phyloP scores from a whole-genome alignment of 2,329 filamentous ascomycete genomes.

The Plectosphaerella cucumerina region DNA sequence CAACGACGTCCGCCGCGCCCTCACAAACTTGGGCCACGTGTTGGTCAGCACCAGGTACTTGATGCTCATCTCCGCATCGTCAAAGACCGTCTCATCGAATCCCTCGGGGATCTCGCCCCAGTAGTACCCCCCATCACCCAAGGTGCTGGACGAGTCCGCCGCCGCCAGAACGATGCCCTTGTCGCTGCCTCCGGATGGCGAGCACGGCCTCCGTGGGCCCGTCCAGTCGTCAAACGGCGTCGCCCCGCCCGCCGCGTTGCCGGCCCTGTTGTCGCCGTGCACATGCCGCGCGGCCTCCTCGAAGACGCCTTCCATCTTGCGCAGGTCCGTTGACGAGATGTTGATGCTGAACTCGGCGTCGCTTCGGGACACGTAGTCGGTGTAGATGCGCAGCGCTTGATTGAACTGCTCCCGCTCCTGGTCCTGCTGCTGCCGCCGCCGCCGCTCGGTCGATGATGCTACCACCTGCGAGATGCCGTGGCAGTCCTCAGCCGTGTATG shows the following conservation, averaged over 20 bases:
- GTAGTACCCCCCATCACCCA: slow-evolving; percentile 21
- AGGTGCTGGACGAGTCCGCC: not conserved
- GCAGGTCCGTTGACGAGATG: slow-evolving; percentile 38
- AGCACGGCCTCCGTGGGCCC: not conserved
- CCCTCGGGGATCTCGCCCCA: slow-evolving; percentile 38
- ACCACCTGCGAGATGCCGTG: not conserved
- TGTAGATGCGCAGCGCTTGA: slow-evolving; percentile 43
- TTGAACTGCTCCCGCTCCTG: slow-evolving; percentile 44
- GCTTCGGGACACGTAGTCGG: slow-evolving; percentile 38
- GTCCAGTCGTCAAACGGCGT: slow-evolving; percentile 13
- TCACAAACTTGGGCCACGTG: slow-evolving; percentile 59
- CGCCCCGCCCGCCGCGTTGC: slow-evolving; percentile 14
- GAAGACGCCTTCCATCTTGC: slow-evolving; percentile 37
- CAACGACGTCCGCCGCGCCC: slow-evolving; percentile 10
- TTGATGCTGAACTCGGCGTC: slow-evolving; percentile 49
- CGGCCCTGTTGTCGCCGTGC: slow-evolving; percentile 13
- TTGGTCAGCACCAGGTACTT: slow-evolving; percentile 66
- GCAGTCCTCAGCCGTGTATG: not conserved
- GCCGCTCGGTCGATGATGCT: slow-evolving; percentile 1
- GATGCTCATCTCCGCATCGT: slow-evolving; percentile 54
- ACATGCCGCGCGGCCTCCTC: slow-evolving; percentile 31
- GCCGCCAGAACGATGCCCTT: not conserved
- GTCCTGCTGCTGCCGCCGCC: slow-evolving; percentile 15
- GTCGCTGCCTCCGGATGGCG: slow-evolving; percentile 1
- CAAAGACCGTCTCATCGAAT: slow-evolving; percentile 52